phyloP scores from a whole-genome alignment of 2,329 filamentous ascomycete species.

The Aureobasidium musti region DNA sequence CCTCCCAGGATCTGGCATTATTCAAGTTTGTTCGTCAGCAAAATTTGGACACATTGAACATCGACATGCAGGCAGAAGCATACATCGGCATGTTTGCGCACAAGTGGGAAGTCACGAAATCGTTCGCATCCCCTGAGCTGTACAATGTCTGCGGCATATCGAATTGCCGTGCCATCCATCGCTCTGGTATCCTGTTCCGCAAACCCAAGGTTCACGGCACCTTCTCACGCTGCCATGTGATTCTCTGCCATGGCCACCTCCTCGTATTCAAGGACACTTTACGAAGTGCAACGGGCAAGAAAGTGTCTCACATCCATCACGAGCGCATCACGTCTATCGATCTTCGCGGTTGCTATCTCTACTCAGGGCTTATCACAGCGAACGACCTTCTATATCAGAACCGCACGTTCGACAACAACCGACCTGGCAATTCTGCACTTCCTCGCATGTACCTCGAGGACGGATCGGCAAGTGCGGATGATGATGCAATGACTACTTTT shows the following conservation, averaged over 20 bases:
- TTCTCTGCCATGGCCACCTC: slow-evolving; percentile 62
- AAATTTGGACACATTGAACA: slow-evolving; percentile 61
- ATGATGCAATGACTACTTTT: slow-evolving; percentile 67
- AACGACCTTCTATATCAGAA: slow-evolving; percentile 65
- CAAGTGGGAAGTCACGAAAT: slow-evolving; percentile 68
- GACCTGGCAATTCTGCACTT: slow-evolving; percentile 60
- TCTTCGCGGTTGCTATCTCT: slow-evolving; percentile 65
- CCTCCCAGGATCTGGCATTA: slow-evolving; percentile 57
- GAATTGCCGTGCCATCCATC: slow-evolving; percentile 62
- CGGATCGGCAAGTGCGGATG: slow-evolving; percentile 62
- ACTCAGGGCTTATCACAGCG: slow-evolving; percentile 64
- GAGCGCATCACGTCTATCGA: slow-evolving; percentile 61
- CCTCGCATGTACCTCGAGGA: slow-evolving; percentile 63
- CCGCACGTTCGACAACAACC: slow-evolving; percentile 64
- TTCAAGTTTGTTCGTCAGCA: slow-evolving; percentile 59
- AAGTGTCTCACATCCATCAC: slow-evolving; percentile 62
- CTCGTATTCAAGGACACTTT: slow-evolving; percentile 64
- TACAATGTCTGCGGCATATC: slow-evolving; percentile 69
- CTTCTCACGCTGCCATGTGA: slow-evolving; percentile 62
- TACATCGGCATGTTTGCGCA: slow-evolving; percentile 65
- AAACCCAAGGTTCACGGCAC: slow-evolving; percentile 64
- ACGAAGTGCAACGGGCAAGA: slow-evolving; percentile 56
- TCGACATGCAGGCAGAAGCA: slow-evolving; percentile 67
- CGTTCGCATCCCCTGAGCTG: slow-evolving; percentile 63
- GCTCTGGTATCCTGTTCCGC: slow-evolving; percentile 63